Percentiles rank a stretch among this genome's conserved stretches.
phyloP scores from a whole-genome alignment of 2,329 filamentous ascomycete genomes.

The Cladosporium sp. region DNA sequence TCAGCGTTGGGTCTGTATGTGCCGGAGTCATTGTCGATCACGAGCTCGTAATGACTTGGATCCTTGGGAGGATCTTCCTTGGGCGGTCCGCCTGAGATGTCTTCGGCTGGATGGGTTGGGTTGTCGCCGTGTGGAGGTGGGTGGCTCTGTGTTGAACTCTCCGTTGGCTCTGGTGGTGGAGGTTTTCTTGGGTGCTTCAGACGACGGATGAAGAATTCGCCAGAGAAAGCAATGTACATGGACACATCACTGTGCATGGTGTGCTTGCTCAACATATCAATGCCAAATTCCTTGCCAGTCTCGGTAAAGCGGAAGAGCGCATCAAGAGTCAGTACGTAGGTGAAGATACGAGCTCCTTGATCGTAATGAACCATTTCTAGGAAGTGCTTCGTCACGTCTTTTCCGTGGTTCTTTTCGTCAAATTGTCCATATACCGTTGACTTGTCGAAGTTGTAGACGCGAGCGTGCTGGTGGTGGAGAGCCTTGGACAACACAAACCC shows the following conservation, averaged over 20 bases:
- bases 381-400: slow-evolving; percentile 75
- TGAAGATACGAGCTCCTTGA: slow-evolving; percentile 83
- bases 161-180: slow-evolving; percentile 47
- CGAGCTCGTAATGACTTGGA: slow-evolving; percentile 71
- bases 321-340: slow-evolving; percentile 88
- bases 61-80: slow-evolving; percentile 51
- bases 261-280: slow-evolving; percentile 91
- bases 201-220: slow-evolving; percentile 87
- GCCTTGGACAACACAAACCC: slow-evolving; percentile 81
- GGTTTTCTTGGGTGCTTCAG: slow-evolving; percentile 54
- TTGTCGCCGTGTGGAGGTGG: slow-evolving; percentile 41
- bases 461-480: slow-evolving; percentile 84
- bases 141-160: slow-evolving; percentile 46
- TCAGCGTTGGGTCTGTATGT: slow-evolving; percentile 87
- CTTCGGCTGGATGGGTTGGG: slow-evolving; percentile 56
- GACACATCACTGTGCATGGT: slow-evolving; percentile 95
- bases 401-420: slow-evolving; percentile 55
- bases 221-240: slow-evolving; percentile 87
- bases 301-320: slow-evolving; percentile 88
- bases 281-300: slow-evolving; percentile 92
- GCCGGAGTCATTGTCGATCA: slow-evolving; percentile 94
- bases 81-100: slow-evolving; percentile 51
- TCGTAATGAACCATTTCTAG: slow-evolving; percentile 85
- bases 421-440: slow-evolving; percentile 73
- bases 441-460: slow-evolving; percentile 85